These are phyloP conservation scores for Rutstroemia sp. DNA, from an alignment of 2,329 filamentous ascomycete species.

Conservation along the genomic window DNA sequence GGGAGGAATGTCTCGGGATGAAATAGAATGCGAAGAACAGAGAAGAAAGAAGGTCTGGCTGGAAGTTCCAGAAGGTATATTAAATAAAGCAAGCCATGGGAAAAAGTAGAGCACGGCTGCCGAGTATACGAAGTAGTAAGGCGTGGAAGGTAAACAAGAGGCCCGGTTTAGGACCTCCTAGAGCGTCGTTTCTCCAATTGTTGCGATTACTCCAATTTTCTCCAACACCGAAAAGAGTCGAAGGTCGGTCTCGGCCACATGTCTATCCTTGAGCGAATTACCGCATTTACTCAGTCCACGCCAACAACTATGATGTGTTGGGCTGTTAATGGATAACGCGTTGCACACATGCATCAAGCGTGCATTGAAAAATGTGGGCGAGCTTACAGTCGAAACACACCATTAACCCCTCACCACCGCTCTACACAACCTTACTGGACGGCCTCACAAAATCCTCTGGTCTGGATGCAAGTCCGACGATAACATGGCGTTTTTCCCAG, in stretches of 20 bases:
- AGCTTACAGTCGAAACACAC: slow-evolving; percentile 5
- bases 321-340: slow-evolving; percentile 11
- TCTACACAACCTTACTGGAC: neutral
- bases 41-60: neutral
- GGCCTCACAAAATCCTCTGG: neutral
- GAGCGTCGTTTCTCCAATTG: neutral
- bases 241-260: slow-evolving; percentile 7
- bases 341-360: slow-evolving; percentile 10
- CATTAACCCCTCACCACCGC: slow-evolving; percentile 5
- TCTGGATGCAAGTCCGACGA: slow-evolving; percentile 2
- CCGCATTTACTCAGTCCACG: slow-evolving; percentile 3
- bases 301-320: slow-evolving; percentile 12
- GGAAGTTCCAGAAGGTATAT: neutral
- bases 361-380: slow-evolving; percentile 7
- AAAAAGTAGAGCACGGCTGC: neutral
- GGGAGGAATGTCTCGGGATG: neutral
- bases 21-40: neutral
- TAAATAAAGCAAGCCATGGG: neutral
- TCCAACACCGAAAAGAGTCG: neutral
- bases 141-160: neutral
- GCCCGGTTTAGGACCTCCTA: slow-evolving; percentile 1
- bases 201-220: neutral
- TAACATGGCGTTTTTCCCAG: neutral
- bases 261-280: slow-evolving; percentile 3
- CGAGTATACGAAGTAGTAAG: neutral